Evolutionary conservation across 441 rosid species (phyloP).

Genomic region (Cnidoscolus chayamansa): DNA sequence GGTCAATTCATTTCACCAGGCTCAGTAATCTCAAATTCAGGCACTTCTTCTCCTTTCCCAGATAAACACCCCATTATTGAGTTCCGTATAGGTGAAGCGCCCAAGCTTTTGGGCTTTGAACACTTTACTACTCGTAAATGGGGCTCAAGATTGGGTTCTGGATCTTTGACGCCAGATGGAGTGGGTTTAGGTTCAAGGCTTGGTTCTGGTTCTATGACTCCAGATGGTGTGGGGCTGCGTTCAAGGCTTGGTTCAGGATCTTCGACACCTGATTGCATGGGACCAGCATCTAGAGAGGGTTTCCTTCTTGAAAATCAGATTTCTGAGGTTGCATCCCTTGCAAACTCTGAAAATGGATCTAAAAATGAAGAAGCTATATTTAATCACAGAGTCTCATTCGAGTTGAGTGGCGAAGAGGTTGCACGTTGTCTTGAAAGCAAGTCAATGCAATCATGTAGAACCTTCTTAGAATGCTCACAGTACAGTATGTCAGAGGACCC

Average conservation of each 20-base stretch:
- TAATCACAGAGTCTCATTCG: constrained; percentile 86
- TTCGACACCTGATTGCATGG: constrained; percentile 56
- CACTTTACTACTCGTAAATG: constrained; percentile 70
- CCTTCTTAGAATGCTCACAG: constrained; percentile 36
- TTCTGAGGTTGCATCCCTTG: constrained; percentile 50
- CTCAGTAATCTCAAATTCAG: constrained; percentile 76
- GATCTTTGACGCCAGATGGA: constrained; percentile 64
- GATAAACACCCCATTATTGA: constrained; percentile 61
- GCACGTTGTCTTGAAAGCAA: constrained; percentile 83
- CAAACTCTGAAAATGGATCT: constrained; percentile 49
- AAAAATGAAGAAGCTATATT: constrained; percentile 46
- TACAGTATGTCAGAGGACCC: constrained; percentile 35
- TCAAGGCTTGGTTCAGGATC: constrained; percentile 65
- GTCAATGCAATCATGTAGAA: constrained; percentile 42
- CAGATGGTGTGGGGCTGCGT: constrained; percentile 68
- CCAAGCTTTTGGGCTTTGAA: constrained; percentile 70
- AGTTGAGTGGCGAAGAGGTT: constrained; percentile 91
- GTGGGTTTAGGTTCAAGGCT: constrained; percentile 54
- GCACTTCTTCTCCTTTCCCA: constrained; percentile 89
- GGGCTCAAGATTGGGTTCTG: constrained; percentile 88
- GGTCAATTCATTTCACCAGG: constrained; percentile 83
- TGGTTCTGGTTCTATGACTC: constrained; percentile 56
- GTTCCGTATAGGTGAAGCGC: constrained; percentile 58
- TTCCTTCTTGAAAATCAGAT: constrained; percentile 37
- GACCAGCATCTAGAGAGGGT: constrained; percentile 37